Percentiles rank a stretch among this genome's conserved stretches.
These are phyloP conservation scores for Panicum virgatum DNA, from an alignment of 202 grass and related monocot genomes.

Conservation along the genomic window DNA sequence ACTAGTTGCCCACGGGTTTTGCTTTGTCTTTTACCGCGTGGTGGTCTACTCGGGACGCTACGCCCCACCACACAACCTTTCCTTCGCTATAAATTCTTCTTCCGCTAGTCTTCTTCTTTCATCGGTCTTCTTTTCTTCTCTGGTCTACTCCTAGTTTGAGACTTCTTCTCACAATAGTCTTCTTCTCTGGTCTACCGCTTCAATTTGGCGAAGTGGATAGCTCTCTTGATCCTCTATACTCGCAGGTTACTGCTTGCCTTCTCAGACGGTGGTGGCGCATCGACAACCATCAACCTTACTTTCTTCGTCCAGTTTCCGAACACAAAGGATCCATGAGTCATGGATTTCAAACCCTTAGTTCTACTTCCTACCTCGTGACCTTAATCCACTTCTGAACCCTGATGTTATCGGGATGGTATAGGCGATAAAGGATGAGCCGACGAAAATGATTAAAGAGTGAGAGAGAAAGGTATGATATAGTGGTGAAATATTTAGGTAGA, in stretches of 20 bases:
- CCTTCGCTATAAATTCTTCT: not conserved
- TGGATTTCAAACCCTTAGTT: not conserved
- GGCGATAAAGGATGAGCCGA: no score
- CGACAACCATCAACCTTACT: no score
- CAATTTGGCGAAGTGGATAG: no score
- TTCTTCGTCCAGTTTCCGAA: not conserved
- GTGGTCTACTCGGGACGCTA: not conserved
- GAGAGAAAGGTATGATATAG: not conserved
- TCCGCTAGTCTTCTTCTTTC: not conserved
- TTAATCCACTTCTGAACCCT: not conserved
- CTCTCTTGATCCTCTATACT: no score
- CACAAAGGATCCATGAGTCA: not conserved
- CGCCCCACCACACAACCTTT: fast-evolving
- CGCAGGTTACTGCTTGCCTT: no score
- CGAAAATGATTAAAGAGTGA: not conserved
- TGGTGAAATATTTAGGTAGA: not conserved
- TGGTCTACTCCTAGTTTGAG: no score
- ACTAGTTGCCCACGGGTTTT: no score
- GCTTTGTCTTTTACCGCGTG: no score
- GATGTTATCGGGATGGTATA: not conserved
- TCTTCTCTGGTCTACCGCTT: no score
- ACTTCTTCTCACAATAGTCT: no score
- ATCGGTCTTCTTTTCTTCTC: not conserved
- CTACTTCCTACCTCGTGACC: not conserved
- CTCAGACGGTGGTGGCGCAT: no score